These are phyloP conservation scores for Aquanectria penicillioides DNA, from an alignment of 2,329 filamentous ascomycete species.

Conservation along the genomic window DNA sequence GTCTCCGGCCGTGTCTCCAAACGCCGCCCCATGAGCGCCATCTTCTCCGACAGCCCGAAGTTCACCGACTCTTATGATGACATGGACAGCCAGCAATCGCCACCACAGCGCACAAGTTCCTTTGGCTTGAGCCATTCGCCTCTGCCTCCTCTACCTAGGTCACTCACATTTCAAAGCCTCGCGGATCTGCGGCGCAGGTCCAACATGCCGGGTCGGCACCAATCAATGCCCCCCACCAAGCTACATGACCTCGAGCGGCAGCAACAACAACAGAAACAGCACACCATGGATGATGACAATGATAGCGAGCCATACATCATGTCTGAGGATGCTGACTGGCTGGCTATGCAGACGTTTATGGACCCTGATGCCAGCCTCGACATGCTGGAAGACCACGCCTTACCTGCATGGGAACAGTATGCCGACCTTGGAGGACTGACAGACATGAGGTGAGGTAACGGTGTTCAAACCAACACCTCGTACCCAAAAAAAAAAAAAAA, in stretches of 20 bases:
- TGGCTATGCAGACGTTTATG: conserved; percentile 50
- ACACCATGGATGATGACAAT: conserved; percentile 25
- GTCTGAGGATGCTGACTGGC: conserved; percentile 48
- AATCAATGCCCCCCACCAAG: no score
- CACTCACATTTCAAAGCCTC: conserved; percentile 37
- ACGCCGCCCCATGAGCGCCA: conserved; percentile 42
- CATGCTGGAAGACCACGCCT: conserved; percentile 35
- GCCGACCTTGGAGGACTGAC: conserved; percentile 57
- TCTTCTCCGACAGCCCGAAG: conserved; percentile 41
- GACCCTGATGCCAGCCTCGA: conserved; percentile 31
- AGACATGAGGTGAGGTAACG: conserved; percentile 44
- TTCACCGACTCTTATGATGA: conserved; percentile 41
- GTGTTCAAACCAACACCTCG: background rate
- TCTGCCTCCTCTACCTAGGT: conserved; percentile 7
- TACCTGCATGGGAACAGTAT: conserved; percentile 58
- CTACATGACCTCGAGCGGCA: no score
- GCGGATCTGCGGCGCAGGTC: conserved; percentile 32
- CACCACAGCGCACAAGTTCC: conserved; percentile 24
- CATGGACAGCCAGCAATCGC: conserved; percentile 26
- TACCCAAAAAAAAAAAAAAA: background rate
- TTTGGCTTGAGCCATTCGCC: conserved; percentile 7
- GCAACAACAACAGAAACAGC: background rate
- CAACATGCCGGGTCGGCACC: background rate
- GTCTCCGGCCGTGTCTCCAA: conserved; percentile 39
- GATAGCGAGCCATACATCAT: conserved; percentile 42